Base-by-base conservation (phyloP, 2,329 filamentous ascomycete species). In the Paramyrothecium sp. region DNA sequence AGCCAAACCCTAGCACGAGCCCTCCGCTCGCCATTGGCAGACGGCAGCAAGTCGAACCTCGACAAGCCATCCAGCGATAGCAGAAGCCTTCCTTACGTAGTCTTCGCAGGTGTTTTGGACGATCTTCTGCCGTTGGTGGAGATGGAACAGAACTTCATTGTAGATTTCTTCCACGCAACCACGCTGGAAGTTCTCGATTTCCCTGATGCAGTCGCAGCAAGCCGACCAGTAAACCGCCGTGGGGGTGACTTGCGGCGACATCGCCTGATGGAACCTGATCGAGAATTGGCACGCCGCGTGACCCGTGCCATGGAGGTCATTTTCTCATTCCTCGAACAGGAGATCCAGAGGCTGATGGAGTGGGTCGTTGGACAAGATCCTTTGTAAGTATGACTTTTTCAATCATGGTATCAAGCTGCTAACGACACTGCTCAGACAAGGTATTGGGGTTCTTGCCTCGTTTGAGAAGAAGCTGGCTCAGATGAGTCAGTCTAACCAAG, bases 151-250 rank as follows among this genome's bases (percentile, higher is more conserved):
- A 98, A 97, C 70, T 99, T 98, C 69, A 81, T 97, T 52, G 88
- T 97, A n/a, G 92, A 96, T 65, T 95, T 97, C 72, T 98, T 98
- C 82, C 94, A 98, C 66, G 86, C 95, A 23, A 91, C 89, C n/a
- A 96, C 92, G 2, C 80, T 94, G 26, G 89, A 92, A 66, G 88
- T 87, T 38, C 75, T 84, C 17, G 93, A 97, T 69, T 98, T 97
- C 69, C 82, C 89, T 1, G 95, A 98, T 62, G 83, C 89, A 3
- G 89, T 97, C 19, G 80, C 83, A 20, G 81, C 84, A 2, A 80
- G 80, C 2, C 76, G 82, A 22, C 91, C 92, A 7, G 83, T 87
- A 47, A 81, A 88, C 41, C 86, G 94, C 51, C 81, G 82, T 47
- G 87, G 89, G 21, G 87, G 87, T 17, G 91, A 96, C 66, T 75